A percentile compares a stretch with the other conserved stretches of the same genome.
These are phyloP conservation scores for Sporisorium exsertum DNA, from an alignment of 1,284 basidiomycete genomes.

Conservation along the genomic window DNA sequence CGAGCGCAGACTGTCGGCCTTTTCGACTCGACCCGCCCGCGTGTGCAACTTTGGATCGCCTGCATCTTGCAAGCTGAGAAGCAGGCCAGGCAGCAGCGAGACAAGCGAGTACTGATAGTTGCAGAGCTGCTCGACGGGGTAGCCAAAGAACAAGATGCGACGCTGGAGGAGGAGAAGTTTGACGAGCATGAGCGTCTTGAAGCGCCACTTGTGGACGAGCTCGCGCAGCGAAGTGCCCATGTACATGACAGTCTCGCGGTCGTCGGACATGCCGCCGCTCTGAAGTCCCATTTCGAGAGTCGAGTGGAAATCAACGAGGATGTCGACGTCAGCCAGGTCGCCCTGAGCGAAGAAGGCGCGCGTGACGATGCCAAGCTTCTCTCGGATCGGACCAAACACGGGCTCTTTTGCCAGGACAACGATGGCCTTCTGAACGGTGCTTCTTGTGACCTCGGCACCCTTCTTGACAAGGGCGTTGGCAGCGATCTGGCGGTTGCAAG, in stretches of 20 bases:
- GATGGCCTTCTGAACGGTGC: conserved; percentile 97
- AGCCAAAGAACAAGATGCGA: conserved; percentile 90
- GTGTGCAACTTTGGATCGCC: conserved; percentile 85
- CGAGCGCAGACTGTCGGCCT: conserved; percentile 78
- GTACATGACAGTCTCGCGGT: conserved; percentile 73
- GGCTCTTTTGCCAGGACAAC: conserved; percentile 82
- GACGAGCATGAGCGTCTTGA: conserved; percentile 90
- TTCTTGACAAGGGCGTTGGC: conserved; percentile 83
- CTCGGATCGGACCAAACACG: conserved; percentile 73
- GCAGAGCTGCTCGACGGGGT: conserved; percentile 94
- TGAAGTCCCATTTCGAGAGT: conserved; percentile 65
- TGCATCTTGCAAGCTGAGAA: conserved; percentile 89
- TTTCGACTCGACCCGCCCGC: conserved; percentile 20
- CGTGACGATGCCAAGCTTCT: conserved; percentile 96
- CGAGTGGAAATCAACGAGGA: conserved; percentile 67
- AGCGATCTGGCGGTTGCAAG: conserved; percentile 90
- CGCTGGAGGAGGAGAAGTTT: conserved; percentile 90
- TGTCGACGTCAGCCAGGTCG: conserved; percentile 63
- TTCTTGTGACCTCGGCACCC: conserved; percentile 88
- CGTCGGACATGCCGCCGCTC: conserved; percentile 48
- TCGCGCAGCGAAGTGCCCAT: conserved; percentile 94
- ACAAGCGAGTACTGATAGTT: conserved; percentile 95
- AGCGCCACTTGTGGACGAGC: conserved; percentile 91
- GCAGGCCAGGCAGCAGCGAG: conserved; percentile 73
- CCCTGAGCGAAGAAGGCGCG: conserved; percentile 68